Conservation (phyloP, 2,329 filamentous ascomycete species). For the Diaporthe capsici region DNA sequence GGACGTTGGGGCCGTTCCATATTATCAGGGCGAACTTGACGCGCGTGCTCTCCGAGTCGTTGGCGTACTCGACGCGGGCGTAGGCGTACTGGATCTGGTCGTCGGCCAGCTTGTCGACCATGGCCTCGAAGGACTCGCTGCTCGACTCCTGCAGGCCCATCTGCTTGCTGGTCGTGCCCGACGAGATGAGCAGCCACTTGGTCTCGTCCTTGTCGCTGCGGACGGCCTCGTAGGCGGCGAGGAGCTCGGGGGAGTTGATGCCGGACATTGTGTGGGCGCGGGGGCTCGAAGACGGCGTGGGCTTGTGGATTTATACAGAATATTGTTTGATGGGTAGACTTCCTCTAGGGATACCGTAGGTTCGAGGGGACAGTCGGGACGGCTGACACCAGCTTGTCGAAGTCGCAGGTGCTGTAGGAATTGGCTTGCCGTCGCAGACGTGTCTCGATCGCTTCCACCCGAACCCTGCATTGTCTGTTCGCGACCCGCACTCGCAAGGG, state of each 20-base stretch:
- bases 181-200: slow-evolving; percentile 77
- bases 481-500: slow-evolving; percentile 23
- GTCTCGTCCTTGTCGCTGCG: slow-evolving; percentile 75
- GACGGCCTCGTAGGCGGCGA: slow-evolving; percentile 73
- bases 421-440: slow-evolving; percentile 33
- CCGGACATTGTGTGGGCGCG: slow-evolving; percentile 63
- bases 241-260: slow-evolving; percentile 65
- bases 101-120: slow-evolving; percentile 69
- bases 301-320: slow-evolving; percentile 16
- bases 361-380: neutral
- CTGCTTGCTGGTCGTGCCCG: slow-evolving; percentile 65
- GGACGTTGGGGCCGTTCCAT: slow-evolving; percentile 74
- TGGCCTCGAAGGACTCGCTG: slow-evolving; percentile 69
- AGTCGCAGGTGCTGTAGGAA: neutral
- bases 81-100: slow-evolving; percentile 76
- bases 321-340: neutral
- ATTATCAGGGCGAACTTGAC: slow-evolving; percentile 78
- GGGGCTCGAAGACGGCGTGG: neutral
- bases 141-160: slow-evolving; percentile 71
- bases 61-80: slow-evolving; percentile 77
- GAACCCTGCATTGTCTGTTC: slow-evolving; percentile 30
- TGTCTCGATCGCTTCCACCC: slow-evolving; percentile 34
- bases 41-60: slow-evolving; percentile 77
- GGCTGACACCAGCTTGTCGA: slow-evolving; percentile 1
- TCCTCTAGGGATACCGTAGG: slow-evolving; percentile 17